Evolutionary conservation across 2,329 filamentous ascomycete genomes (phyloP).

Genomic region (Anisogramma anomala): DNA sequence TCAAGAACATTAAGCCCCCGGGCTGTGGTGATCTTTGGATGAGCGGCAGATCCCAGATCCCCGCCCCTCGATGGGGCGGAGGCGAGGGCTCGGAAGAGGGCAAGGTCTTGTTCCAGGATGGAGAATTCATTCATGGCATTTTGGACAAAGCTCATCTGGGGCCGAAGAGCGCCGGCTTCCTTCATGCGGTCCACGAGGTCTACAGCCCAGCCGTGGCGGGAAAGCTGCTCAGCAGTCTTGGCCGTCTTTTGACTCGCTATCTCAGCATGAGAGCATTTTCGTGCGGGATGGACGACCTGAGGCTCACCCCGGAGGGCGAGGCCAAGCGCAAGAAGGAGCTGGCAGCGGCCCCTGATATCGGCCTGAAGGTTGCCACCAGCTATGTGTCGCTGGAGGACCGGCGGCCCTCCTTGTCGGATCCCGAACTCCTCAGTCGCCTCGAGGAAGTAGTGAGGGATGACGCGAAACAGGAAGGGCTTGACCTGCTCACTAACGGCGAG

Average conservation of each 20-base stretch:
- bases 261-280: constrained; percentile 91
- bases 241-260: constrained; percentile 77
- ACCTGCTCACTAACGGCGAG: constrained; percentile 68
- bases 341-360: constrained; percentile 53
- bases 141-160: constrained; percentile 94
- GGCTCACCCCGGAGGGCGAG: constrained; percentile 73
- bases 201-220: constrained; percentile 83
- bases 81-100: constrained; percentile 62
- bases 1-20: constrained; percentile 79
- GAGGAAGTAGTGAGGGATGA: constrained; percentile 89
- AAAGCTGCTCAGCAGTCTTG: constrained; percentile 77
- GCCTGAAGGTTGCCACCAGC: constrained; percentile 68
- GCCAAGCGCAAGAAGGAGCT: constrained; percentile 56
- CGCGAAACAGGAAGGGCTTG: constrained; percentile 79
- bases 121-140: constrained; percentile 80
- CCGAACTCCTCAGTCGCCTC: constrained; percentile 63
- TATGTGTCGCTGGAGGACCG: constrained; percentile 74
- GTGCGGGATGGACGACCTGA: constrained; percentile 92
- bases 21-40: constrained; percentile 69
- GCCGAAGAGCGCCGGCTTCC: constrained; percentile 71
- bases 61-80: constrained; percentile 66
- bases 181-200: constrained; percentile 86
- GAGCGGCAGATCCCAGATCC: constrained; percentile 66
- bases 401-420: constrained; percentile 49
- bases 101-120: constrained; percentile 69